phyloP scores from a whole-genome alignment of 1,284 basidiomycete species.

The Naganishia sp. region DNA sequence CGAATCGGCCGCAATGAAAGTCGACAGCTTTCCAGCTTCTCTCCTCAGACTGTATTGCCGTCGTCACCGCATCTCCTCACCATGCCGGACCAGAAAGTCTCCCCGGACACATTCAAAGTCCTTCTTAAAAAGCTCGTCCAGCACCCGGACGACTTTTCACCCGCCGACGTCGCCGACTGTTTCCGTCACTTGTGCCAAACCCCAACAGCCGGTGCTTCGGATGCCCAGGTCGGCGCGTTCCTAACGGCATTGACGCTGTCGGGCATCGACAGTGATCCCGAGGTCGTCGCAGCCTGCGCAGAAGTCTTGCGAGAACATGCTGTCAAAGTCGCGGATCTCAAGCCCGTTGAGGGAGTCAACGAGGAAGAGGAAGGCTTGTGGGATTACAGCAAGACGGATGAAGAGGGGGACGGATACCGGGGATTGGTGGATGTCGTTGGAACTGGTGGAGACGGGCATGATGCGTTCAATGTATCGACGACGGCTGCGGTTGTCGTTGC shows the following conservation, averaged over 20 bases:
- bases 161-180: constrained; percentile 68
- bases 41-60: background rate
- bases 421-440: constrained; percentile 63
- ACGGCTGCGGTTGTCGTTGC: constrained; percentile 92
- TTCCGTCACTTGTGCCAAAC: constrained; percentile 71
- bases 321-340: constrained; percentile 57
- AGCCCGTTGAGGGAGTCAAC: background rate
- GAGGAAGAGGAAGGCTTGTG: constrained; percentile 41
- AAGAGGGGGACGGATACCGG: constrained; percentile 49
- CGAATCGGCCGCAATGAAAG: too few species aligned
- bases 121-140: constrained; percentile 74
- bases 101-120: constrained; percentile 69
- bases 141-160: constrained; percentile 70
- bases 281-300: constrained; percentile 74
- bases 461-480: constrained; percentile 97
- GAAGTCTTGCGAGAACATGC: constrained; percentile 69
- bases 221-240: constrained; percentile 74
- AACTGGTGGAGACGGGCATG: constrained; percentile 93
- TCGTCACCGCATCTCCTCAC: background rate
- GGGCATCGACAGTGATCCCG: constrained; percentile 70
- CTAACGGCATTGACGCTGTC: constrained; percentile 77
- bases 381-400: constrained; percentile 52
- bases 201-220: constrained; percentile 60
- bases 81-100: constrained; percentile 7
- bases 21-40: background rate